These are phyloP conservation scores for Apiospora pterosperma DNA, from an alignment of 2,329 filamentous ascomycete genomes.

Conservation along the genomic window DNA sequence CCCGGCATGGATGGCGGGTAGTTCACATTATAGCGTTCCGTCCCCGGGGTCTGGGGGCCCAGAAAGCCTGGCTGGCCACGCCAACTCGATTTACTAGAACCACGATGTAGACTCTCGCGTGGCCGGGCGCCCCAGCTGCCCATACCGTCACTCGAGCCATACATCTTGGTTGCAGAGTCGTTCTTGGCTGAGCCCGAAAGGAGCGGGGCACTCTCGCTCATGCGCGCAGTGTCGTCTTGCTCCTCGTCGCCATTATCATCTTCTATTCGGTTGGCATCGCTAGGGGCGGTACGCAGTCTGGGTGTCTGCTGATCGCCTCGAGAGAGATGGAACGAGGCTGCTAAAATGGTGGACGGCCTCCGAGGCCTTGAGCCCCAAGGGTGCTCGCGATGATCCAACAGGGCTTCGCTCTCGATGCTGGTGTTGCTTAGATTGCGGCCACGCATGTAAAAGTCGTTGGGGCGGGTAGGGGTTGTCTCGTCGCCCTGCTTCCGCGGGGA, in stretches of 20 bases:
- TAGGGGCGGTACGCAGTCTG: conserved; percentile 1
- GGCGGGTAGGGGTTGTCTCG: background rate
- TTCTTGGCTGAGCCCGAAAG: conserved; percentile 38
- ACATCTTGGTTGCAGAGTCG: conserved; percentile 28
- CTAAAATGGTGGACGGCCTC: conserved; percentile 47
- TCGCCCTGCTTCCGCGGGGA: conserved; percentile 26
- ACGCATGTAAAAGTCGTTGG: conserved; percentile 43
- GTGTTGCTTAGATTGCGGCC: conserved; percentile 69
- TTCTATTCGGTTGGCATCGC: background rate
- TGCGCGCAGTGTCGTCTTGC: conserved; percentile 39
- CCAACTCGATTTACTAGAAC: conserved; percentile 48
- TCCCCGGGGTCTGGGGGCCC: conserved; percentile 22
- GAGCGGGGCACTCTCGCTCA: conserved; percentile 53
- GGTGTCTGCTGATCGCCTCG: background rate
- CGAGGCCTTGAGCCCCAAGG: conserved; percentile 54
- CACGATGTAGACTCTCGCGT: conserved; percentile 36
- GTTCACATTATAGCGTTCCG: conserved; percentile 60
- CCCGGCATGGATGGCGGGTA: conserved; percentile 67
- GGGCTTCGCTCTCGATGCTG: conserved; percentile 82
- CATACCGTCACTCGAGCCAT: conserved; percentile 39
- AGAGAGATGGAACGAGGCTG: conserved; percentile 29
- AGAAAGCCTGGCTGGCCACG: conserved; percentile 27
- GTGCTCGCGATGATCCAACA: conserved; percentile 70
- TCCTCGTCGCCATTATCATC: conserved; percentile 42
- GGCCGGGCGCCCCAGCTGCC: background rate